These are phyloP conservation scores for Coffea eugenioides DNA, from an alignment of 257 asterid species.

Conservation along the genomic window DNA sequence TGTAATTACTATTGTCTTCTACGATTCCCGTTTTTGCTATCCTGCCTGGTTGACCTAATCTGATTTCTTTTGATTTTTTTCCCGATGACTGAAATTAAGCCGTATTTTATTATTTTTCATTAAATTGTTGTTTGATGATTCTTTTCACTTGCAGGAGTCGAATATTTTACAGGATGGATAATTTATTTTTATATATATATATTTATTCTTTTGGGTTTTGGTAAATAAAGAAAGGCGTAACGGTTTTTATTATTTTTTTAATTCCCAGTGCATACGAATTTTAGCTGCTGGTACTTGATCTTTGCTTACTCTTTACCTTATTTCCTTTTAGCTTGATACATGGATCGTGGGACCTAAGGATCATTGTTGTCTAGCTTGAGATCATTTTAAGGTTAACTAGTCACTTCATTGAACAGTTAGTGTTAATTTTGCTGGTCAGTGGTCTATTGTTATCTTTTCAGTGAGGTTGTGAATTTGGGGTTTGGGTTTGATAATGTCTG, in stretches of 20 bases:
- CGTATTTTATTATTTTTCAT: background rate
- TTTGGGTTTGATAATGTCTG: background rate
- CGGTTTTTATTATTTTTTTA: background rate
- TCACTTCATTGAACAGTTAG: background rate
- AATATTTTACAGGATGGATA: background rate
- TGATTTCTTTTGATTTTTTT: background rate
- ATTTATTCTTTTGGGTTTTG: background rate
- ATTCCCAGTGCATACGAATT: background rate
- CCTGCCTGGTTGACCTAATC: background rate
- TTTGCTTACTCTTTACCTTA: background rate
- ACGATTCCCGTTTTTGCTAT: background rate
- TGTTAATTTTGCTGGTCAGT: background rate
- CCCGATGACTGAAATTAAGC: slow-evolving; percentile 2
- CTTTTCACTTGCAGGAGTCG: background rate
- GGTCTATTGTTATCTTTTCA: background rate
- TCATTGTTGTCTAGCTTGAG: background rate
- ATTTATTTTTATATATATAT: background rate
- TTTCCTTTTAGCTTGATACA: background rate
- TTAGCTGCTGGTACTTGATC: background rate
- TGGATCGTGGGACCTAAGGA: background rate
- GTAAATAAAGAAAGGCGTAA: background rate
- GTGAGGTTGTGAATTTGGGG: background rate
- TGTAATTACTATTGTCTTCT: background rate
- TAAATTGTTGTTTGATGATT: background rate
- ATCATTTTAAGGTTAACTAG: background rate